These are phyloP conservation scores for Colletotrichum acutatum DNA, from an alignment of 2,329 filamentous ascomycete genomes.

Conservation along the genomic window DNA sequence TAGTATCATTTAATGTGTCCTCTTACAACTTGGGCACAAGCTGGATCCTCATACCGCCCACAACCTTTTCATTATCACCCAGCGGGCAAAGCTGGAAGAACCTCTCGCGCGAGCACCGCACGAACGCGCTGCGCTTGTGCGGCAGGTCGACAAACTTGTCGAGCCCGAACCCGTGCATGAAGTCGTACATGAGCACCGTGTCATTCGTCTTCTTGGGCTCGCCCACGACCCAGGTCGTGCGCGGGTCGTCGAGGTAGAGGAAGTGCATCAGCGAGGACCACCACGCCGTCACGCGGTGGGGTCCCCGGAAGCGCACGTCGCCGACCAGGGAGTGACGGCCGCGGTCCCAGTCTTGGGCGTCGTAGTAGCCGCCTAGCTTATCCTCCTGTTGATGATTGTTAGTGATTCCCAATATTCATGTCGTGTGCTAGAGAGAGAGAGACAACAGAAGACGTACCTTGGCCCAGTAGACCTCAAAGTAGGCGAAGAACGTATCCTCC, in stretches of 20 bases:
- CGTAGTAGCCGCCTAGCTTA: slow-evolving; percentile 66
- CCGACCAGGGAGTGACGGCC: slow-evolving; percentile 69
- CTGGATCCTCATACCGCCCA: slow-evolving; percentile 64
- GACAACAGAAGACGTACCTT: slow-evolving; percentile 55
- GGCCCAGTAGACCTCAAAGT: slow-evolving; percentile 86
- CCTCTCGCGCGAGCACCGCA: slow-evolving; percentile 72
- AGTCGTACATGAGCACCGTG: slow-evolving; percentile 79
- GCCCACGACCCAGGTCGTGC: slow-evolving; percentile 68
- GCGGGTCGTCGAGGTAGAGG: slow-evolving; percentile 69
- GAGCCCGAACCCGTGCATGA: slow-evolving; percentile 77
- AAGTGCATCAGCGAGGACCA: slow-evolving; percentile 73
- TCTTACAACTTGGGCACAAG: slow-evolving; percentile 64
- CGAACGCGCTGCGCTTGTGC: slow-evolving; percentile 76
- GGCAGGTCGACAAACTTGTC: slow-evolving; percentile 79
- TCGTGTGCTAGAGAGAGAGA: too few relatives aligned
- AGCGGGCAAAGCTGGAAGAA: slow-evolving; percentile 77
- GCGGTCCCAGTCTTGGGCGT: slow-evolving; percentile 66
- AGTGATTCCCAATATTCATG: too few relatives aligned
- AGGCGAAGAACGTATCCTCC: slow-evolving; percentile 77
- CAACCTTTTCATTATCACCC: slow-evolving; percentile 64
- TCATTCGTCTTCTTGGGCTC: slow-evolving; percentile 79
- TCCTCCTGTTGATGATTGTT: slow-evolving; percentile 56
- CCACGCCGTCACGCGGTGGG: slow-evolving; percentile 70
- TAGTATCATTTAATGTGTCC: too few relatives aligned
- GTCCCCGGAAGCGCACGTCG: slow-evolving; percentile 68